Base-by-base conservation (phyloP, 179 eudicot genomes). In the Beta corolliflora region DNA sequence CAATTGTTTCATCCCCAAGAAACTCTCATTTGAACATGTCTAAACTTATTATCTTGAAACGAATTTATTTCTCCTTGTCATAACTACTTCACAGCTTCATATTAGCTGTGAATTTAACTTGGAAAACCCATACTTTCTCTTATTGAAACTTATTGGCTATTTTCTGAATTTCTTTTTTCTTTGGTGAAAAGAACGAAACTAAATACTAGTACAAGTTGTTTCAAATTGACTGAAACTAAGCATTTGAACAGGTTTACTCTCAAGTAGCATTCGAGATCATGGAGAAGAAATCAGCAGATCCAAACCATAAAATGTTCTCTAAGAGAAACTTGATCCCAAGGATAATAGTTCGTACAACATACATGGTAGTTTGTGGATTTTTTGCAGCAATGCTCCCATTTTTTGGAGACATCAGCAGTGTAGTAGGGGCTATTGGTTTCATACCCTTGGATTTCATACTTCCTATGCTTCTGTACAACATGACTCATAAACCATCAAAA, bases 361-460 rank as follows among this genome's bases (percentile, higher is more conserved):
- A 96, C 87, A 88, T 96, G 92, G 70, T 87, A 25, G 18, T 86
- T 16, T 94, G 98, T n/a, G 98, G 98, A 5, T 89, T 94, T 65
- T 81, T 95, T 31, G 98, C 97, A n/a, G 99, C 98, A 12, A 91
- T 96, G 97, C 86, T 94, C 0, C 99, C 99, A 15, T 96, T 96
- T 80, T 96, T 96, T 50, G 97, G 98, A 0, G 99, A 96, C 87
- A 90, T 96, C 14, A 96, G 83, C 46, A 93, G 90, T 11, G 92
- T 94, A 0, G 92, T 95, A 3, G 99, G 99, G 71, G 98, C 99
- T 13, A 75, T 95, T 15, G 97, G 98, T 0, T 95, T 95, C 84
- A 92, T 94, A 60, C 99, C 99, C 53, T 83, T 95, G 9, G 99
- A 95, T 79, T 94, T 96, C 81, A 88, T 94, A 58, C 93, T 96